Conservation (phyloP, 495 filamentous ascomycete species). For the Clohesyomyces aquaticus region DNA sequence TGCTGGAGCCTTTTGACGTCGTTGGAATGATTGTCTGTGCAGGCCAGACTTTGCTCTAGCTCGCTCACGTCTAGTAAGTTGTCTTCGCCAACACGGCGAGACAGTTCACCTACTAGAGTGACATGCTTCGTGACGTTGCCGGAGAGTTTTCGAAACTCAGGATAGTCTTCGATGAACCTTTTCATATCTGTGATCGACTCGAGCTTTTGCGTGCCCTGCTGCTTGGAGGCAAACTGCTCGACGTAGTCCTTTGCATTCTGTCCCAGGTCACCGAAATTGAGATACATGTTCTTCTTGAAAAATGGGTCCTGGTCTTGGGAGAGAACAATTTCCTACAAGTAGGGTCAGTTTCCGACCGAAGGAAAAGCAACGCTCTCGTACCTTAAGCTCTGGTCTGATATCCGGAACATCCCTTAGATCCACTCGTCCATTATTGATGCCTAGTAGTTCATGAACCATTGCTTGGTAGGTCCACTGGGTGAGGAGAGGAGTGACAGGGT, state of each 20-base stretch:
- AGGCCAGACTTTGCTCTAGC: slow-evolving; percentile 93
- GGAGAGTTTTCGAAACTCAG: slow-evolving; percentile 93
- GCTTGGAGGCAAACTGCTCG: slow-evolving; percentile 94
- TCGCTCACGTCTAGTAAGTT: slow-evolving; percentile 91
- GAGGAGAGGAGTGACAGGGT: slow-evolving; percentile 92
- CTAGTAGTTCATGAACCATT: slow-evolving; percentile 96
- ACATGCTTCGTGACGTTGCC: slow-evolving; percentile 99
- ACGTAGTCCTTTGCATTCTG: slow-evolving; percentile 99
- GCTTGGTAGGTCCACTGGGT: slow-evolving; percentile 99
- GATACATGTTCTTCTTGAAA: slow-evolving; percentile 99
- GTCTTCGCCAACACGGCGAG: slow-evolving; percentile 80
- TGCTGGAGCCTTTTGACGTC: slow-evolving; percentile 90
- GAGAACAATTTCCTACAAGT: slow-evolving; percentile 75
- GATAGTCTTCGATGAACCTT: slow-evolving; percentile 97
- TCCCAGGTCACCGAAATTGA: slow-evolving; percentile 96
- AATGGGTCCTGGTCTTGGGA: slow-evolving; percentile 98
- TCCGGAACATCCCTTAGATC: slow-evolving; percentile 86
- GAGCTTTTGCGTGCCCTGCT: slow-evolving; percentile 88
- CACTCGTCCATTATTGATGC: slow-evolving; percentile 90
- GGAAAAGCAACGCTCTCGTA: slow-evolving; percentile 18
- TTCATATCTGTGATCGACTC: slow-evolving; percentile 99
- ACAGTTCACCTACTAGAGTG: slow-evolving; percentile 90
- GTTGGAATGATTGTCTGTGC: slow-evolving; percentile 87
- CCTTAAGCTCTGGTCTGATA: slow-evolving; percentile 81
- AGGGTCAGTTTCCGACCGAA: slow-evolving; percentile 5